A percentile compares a stretch with the other conserved stretches of the same genome.
Conservation (phyloP, 2,329 filamentous ascomycete species). For the Hirsutella rhossiliensis region DNA sequence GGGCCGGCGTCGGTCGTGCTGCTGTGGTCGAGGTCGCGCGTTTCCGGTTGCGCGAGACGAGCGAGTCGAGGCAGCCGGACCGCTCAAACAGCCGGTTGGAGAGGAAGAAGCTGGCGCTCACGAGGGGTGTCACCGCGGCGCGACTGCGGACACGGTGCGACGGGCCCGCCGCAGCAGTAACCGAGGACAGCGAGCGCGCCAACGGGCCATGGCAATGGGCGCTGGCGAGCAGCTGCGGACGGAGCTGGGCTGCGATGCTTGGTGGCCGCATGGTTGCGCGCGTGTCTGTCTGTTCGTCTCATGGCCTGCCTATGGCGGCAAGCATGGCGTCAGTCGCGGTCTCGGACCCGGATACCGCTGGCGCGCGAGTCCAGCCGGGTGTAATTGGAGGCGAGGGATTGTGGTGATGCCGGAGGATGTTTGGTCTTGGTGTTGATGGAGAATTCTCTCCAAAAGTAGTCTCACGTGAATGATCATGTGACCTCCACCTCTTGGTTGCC, state of each 20-base stretch:
- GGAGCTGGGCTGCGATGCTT: slow-evolving; percentile 12
- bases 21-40: slow-evolving; percentile 14
- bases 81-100: slow-evolving; percentile 24
- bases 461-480: no score
- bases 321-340: not conserved
- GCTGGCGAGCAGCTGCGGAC: not conserved
- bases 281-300: not conserved
- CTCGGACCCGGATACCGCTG: no score
- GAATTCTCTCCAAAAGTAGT: no score
- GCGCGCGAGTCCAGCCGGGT: no score
- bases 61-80: slow-evolving; percentile 22
- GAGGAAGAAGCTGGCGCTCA: slow-evolving; percentile 17
- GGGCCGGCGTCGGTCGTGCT: slow-evolving; percentile 7
- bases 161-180: slow-evolving; percentile 4
- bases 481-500: no score
- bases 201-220: slow-evolving; percentile 2
- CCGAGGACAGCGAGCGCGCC: slow-evolving; percentile 18
- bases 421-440: no score
- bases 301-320: not conserved
- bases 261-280: slow-evolving; percentile 9
- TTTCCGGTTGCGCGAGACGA: slow-evolving; percentile 14
- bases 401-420: no score
- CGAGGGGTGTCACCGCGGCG: slow-evolving; percentile 8
- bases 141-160: slow-evolving; percentile 11
- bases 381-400: no score